Conservation (phyloP, 352 stramenopile genomes). For the Elongisporangium undulatum region DNA sequence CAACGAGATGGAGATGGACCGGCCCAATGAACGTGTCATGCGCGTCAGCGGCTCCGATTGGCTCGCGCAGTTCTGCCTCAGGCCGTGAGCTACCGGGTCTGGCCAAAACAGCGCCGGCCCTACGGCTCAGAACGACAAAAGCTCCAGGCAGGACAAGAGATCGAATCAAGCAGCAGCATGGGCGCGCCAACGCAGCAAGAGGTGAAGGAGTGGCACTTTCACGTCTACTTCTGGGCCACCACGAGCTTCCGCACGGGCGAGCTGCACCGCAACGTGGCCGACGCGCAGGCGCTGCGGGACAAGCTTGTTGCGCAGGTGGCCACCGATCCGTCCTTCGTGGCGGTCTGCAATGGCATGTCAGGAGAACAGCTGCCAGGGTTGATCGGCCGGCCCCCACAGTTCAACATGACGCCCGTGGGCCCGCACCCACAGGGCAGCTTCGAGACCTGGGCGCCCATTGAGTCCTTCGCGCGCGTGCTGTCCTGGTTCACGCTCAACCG, state of each 20-base stretch:
- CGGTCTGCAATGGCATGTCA: conserved; percentile 49
- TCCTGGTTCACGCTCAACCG: conserved; percentile 70
- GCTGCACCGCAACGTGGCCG: conserved; percentile 19
- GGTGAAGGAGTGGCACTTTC: conserved; percentile 77
- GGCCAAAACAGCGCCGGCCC: neutral
- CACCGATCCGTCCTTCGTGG: conserved; percentile 44
- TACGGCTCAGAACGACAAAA: neutral
- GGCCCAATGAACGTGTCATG: neutral
- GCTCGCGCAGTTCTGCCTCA: neutral
- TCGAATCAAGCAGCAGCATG: neutral
- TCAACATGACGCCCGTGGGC: conserved; percentile 55
- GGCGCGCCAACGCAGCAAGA: neutral
- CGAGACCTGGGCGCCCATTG: conserved; percentile 61
- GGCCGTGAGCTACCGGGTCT: neutral
- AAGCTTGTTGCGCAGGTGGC: conserved; percentile 40
- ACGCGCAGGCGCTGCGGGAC: conserved; percentile 38
- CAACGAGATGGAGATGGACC: neutral
- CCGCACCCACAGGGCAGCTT: conserved; percentile 65
- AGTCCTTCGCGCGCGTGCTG: conserved; percentile 49
- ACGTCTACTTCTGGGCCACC: conserved; percentile 58
- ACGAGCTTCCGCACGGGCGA: conserved; percentile 10
- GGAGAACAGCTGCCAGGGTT: conserved; percentile 25
- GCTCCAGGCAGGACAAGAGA: neutral
- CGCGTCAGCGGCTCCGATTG: neutral
- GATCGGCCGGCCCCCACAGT: conserved; percentile 15